These are phyloP conservation scores for Trichoderma breve DNA, from an alignment of 2,329 filamentous ascomycete genomes.

Conservation along the genomic window DNA sequence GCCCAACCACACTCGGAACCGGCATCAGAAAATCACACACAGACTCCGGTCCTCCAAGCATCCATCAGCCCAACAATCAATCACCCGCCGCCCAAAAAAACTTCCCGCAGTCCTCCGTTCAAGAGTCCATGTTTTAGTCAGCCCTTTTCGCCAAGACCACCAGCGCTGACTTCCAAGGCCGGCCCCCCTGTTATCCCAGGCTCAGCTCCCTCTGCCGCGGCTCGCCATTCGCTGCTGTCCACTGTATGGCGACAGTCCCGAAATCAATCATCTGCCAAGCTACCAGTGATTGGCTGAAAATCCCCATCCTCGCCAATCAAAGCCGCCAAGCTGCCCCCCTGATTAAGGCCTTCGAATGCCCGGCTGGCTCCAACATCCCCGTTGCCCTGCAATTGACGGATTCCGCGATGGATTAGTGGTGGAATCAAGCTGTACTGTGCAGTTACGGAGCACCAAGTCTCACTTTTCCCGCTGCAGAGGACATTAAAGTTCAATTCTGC, in stretches of 20 bases:
- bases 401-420: neutral
- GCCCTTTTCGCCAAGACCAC: neutral
- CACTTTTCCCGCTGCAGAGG: neutral
- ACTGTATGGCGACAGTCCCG: neutral
- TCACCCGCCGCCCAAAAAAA: neutral
- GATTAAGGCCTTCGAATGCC: neutral
- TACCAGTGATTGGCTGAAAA: neutral
- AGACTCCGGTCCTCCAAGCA: neutral
- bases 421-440: neutral
- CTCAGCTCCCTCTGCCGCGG: neutral
- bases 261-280: neutral
- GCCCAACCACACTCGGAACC: neutral
- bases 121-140: neutral
- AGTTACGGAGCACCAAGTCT: neutral
- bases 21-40: neutral
- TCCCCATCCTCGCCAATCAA: neutral
- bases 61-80: neutral
- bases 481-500: neutral
- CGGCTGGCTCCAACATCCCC: neutral
- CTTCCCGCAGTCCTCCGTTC: neutral
- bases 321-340: neutral
- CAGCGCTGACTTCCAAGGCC: constrained; percentile 4
- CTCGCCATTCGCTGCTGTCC: neutral
- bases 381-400: neutral
- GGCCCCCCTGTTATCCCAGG: neutral